These are phyloP conservation scores for Phaffia tasmanica DNA, from an alignment of 768 basidiomycete species.

Conservation along the genomic window DNA sequence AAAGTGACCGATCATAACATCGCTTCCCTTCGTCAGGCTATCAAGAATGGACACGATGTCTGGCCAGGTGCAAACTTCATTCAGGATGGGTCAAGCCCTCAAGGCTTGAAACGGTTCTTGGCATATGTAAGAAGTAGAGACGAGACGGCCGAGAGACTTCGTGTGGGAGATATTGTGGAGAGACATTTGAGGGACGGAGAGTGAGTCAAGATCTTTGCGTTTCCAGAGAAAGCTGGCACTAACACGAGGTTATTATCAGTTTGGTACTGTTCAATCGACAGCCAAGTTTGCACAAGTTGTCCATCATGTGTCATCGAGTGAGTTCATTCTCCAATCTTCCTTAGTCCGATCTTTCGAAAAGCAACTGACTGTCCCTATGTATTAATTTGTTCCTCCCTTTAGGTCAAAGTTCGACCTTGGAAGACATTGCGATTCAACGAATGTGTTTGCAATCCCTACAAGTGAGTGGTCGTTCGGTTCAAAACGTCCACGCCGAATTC, in stretches of 20 bases:
- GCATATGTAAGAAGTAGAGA: conserved; percentile 66
- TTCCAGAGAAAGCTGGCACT: background rate
- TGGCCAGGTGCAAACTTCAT: conserved; percentile 97
- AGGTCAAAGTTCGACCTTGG: conserved; percentile 92
- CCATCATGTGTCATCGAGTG: conserved; percentile 97
- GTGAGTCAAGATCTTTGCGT: conserved; percentile 36
- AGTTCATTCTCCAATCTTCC: conserved; percentile 29
- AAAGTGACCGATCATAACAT: conserved; percentile 88
- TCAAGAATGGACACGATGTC: conserved; percentile 75
- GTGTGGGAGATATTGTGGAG: conserved; percentile 85
- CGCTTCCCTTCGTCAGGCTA: conserved; percentile 56
- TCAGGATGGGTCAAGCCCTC: conserved; percentile 52
- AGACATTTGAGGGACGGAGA: conserved; percentile 91
- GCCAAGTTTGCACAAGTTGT: conserved; percentile 95
- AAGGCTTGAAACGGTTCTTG: conserved; percentile 68
- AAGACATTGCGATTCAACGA: conserved; percentile 93
- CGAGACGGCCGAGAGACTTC: conserved; percentile 67
- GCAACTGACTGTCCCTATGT: background rate
- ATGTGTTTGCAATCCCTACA: conserved; percentile 83
- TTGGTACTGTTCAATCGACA: conserved; percentile 97
- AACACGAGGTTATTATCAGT: conserved; percentile 30
- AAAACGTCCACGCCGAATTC: no score
- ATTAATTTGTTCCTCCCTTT: background rate
- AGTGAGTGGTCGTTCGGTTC: conserved; percentile 12
- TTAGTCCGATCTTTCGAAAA: background rate